Evolutionary conservation across 805 yeast genomes (phyloP).

Genomic region (Yarrowia yakushimensis): DNA sequence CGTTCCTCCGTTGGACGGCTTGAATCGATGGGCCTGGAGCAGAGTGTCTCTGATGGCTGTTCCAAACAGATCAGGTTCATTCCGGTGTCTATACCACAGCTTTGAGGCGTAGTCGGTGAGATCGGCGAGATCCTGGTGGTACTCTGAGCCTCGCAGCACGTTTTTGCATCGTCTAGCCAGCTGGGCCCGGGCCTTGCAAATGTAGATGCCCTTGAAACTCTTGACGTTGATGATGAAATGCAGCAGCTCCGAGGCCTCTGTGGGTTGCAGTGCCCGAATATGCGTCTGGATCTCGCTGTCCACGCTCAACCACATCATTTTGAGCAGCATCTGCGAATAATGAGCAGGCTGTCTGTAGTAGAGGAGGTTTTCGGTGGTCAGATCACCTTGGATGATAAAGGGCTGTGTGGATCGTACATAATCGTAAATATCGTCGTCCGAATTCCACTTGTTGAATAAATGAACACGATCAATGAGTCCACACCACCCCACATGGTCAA

Average conservation of each 20-base stretch:
- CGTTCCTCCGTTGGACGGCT: not conserved
- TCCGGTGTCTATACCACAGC: slow-evolving; percentile 3
- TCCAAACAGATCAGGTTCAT: slow-evolving; percentile 2
- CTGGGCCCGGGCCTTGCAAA: slow-evolving; percentile 20
- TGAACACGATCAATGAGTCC: slow-evolving; percentile 12
- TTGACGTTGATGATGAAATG: slow-evolving; percentile 17
- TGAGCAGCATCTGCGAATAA: slow-evolving; percentile 11
- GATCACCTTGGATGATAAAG: slow-evolving; percentile 12
- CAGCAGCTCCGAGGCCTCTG: slow-evolving; percentile 12
- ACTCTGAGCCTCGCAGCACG: slow-evolving; percentile 9
- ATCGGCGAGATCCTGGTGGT: slow-evolving; percentile 5
- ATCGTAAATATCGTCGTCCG: slow-evolving; percentile 16
- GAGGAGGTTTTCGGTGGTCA: not conserved
- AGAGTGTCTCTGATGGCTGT: not conserved
- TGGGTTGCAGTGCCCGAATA: not conserved
- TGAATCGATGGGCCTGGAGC: not conserved
- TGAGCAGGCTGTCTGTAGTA: slow-evolving; percentile 13
- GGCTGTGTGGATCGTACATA: slow-evolving; percentile 7
- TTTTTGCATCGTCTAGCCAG: slow-evolving; percentile 1
- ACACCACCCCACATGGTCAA: slow-evolving; percentile 15
- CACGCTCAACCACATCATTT: slow-evolving; percentile 10
- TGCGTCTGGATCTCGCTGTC: slow-evolving; percentile 23
- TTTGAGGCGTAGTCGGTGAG: slow-evolving; percentile 9
- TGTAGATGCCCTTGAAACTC: slow-evolving; percentile 12
- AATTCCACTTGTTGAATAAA: slow-evolving; percentile 18